Evolutionary conservation across 306 rosid species (phyloP).

Genomic region (Adenanthera pavonina): DNA sequence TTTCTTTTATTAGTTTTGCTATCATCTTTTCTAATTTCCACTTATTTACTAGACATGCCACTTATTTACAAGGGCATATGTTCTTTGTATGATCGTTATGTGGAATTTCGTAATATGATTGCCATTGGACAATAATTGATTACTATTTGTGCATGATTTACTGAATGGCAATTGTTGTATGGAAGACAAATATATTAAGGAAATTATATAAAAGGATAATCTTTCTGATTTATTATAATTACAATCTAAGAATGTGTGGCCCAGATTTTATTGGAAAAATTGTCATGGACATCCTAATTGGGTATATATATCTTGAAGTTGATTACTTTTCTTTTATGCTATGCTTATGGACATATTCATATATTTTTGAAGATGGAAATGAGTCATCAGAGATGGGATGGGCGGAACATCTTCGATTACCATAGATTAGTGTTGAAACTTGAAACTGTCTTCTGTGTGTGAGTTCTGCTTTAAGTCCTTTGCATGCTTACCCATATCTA

Average conservation of each 20-base stretch:
- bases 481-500: slow-evolving; percentile 1
- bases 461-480: background rate
- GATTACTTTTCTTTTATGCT: slow-evolving; percentile 25
- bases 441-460: too few species aligned
- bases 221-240: background rate
- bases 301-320: background rate
- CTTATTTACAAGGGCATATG: background rate
- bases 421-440: too few species aligned
- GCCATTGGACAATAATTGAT: background rate
- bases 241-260: slow-evolving; percentile 18
- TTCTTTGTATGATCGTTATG: background rate
- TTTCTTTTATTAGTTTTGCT: too few species aligned
- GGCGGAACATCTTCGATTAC: too few species aligned
- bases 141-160: background rate
- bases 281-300: slow-evolving; percentile 8
- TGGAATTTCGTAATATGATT: background rate
- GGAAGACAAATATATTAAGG: background rate
- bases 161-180: background rate
- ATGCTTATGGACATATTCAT: slow-evolving; percentile 14
- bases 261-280: slow-evolving; percentile 28
- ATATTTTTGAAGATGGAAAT: slow-evolving; percentile 31
- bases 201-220: slow-evolving; percentile 27
- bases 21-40: too few species aligned
- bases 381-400: background rate
- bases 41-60: too few species aligned